Conservation (phyloP, 257 asterid genomes). For the Anisodus acutangulus region DNA sequence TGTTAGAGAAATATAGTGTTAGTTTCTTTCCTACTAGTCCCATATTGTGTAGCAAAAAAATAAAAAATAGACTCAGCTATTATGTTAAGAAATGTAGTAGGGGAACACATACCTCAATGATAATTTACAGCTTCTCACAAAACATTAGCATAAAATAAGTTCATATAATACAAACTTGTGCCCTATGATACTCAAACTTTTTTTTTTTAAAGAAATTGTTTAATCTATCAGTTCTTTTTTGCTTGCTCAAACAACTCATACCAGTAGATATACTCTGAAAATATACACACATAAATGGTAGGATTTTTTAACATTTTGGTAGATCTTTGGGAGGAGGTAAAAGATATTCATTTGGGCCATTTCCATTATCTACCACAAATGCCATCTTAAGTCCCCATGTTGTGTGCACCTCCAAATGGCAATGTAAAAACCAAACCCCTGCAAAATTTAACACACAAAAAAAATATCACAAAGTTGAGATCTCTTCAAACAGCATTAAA, state of each 20-base stretch:
- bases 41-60: not conserved
- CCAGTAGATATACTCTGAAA: not conserved
- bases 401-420: slow-evolving; percentile 68
- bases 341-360: slow-evolving; percentile 56
- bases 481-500: not conserved
- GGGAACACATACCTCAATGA: not conserved
- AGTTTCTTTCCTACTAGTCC: not conserved
- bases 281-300: not conserved
- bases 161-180: not conserved
- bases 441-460: slow-evolving; percentile 4
- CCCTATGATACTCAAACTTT: not conserved
- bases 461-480: not conserved
- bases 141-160: not conserved
- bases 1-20: not conserved
- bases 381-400: slow-evolving; percentile 82
- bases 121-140: not conserved
- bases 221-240: not conserved
- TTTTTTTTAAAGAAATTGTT: not conserved
- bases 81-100: not conserved
- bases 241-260: slow-evolving; percentile 5
- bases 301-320: slow-evolving; percentile 55
- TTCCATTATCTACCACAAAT: slow-evolving; percentile 68
- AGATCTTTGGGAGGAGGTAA: slow-evolving; percentile 62
- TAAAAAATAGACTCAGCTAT: not conserved
- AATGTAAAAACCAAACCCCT: slow-evolving; percentile 74